Conservation (phyloP, 1,284 basidiomycete species). For the Boletus semigastroideus region DNA sequence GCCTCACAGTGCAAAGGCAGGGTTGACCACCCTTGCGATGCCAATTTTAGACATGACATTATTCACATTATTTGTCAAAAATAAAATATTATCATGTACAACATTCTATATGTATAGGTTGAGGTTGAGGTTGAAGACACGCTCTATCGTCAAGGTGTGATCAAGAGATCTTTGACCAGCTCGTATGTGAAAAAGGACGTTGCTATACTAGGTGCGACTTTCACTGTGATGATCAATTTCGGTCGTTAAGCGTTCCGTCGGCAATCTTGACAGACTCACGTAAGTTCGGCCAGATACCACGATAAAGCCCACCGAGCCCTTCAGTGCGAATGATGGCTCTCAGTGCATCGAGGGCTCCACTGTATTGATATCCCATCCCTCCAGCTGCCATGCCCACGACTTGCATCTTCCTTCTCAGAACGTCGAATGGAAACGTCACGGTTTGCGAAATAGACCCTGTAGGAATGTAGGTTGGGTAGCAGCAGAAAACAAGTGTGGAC, state of each 20-base stretch:
- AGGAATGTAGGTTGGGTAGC: slow-evolving; percentile 8
- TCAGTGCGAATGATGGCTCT: slow-evolving; percentile 69
- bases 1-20: slow-evolving; percentile 5
- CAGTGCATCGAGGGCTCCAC: slow-evolving; percentile 78
- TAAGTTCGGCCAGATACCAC: slow-evolving; percentile 90
- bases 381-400: slow-evolving; percentile 81
- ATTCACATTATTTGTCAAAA: slow-evolving; percentile 15
- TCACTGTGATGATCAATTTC: slow-evolving; percentile 50
- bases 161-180: slow-evolving; percentile 46
- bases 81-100: slow-evolving; percentile 4
- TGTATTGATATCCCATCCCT: slow-evolving; percentile 65
- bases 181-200: slow-evolving; percentile 84
- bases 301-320: slow-evolving; percentile 75
- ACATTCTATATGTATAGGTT: background rate
- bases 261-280: slow-evolving; percentile 52
- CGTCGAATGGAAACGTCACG: slow-evolving; percentile 95
- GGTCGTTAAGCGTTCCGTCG: slow-evolving; percentile 8
- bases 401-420: slow-evolving; percentile 93
- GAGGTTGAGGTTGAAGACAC: background rate
- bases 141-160: slow-evolving; percentile 14
- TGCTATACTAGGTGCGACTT: slow-evolving; percentile 90
- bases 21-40: background rate
- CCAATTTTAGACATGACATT: slow-evolving; percentile 11
- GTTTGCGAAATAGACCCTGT: slow-evolving; percentile 86
- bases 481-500: background rate